These are phyloP conservation scores for Nakazawaea ernobii DNA, from an alignment of 805 yeast species.

Conservation along the genomic window DNA sequence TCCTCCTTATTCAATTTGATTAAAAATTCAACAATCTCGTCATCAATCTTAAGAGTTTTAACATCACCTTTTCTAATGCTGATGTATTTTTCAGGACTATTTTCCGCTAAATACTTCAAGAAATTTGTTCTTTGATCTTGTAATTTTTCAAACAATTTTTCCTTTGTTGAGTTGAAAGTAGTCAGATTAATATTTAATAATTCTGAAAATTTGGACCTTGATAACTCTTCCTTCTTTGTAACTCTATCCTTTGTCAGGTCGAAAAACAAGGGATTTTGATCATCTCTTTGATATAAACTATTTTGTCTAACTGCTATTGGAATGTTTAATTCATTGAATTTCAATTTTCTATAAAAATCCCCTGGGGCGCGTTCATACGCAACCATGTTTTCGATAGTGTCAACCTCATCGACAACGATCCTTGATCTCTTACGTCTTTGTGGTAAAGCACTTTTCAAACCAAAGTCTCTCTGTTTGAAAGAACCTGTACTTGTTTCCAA, in stretches of 20 bases:
- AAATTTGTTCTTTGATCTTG: slow-evolving; percentile 46
- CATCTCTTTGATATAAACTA: slow-evolving; percentile 16
- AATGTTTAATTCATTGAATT: slow-evolving; percentile 65
- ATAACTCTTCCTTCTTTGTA: slow-evolving; percentile 20
- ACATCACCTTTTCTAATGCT: slow-evolving; percentile 21
- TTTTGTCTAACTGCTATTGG: slow-evolving; percentile 30
- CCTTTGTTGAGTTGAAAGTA: slow-evolving; percentile 25
- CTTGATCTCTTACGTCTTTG: slow-evolving; percentile 50
- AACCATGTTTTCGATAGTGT: slow-evolving; percentile 61
- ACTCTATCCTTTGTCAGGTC: slow-evolving; percentile 4
- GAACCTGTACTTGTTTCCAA: slow-evolving; percentile 64
- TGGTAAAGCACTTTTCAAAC: slow-evolving; percentile 69
- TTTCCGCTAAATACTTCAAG: slow-evolving; percentile 45
- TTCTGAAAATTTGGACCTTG: slow-evolving; percentile 21
- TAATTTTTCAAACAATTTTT: slow-evolving; percentile 32
- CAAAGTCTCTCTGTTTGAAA: slow-evolving; percentile 65
- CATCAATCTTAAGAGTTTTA: slow-evolving; percentile 22
- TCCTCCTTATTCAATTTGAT: slow-evolving; percentile 17
- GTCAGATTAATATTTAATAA: slow-evolving; percentile 24
- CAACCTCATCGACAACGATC: slow-evolving; percentile 60
- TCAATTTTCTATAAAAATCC: slow-evolving; percentile 50
- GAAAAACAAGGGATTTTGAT: slow-evolving; percentile 11
- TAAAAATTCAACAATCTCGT: slow-evolving; percentile 35
- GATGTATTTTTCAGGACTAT: slow-evolving; percentile 38
- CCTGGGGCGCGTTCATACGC: slow-evolving; percentile 64